Conservation (phyloP, 2,329 filamentous ascomycete species). For the Penicillium sp. region DNA sequence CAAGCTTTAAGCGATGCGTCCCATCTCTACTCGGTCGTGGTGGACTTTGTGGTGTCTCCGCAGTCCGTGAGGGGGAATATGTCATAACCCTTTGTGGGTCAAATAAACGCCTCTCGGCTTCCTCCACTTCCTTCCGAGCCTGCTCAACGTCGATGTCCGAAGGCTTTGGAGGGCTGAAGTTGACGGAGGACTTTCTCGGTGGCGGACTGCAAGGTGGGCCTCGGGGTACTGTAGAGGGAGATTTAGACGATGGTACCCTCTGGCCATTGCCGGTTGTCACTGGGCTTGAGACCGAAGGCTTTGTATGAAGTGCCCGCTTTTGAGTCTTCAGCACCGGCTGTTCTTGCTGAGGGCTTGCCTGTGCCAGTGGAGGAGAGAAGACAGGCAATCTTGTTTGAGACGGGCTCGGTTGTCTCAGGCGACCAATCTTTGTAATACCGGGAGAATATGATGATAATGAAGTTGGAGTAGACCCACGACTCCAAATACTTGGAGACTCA, state of each 20-base stretch:
- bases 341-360: slow-evolving; percentile 22
- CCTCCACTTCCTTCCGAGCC: slow-evolving; percentile 35
- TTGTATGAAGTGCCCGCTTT: slow-evolving; percentile 13
- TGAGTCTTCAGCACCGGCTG: slow-evolving; percentile 10
- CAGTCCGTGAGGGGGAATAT: slow-evolving; percentile 25
- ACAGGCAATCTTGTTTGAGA: slow-evolving; percentile 38
- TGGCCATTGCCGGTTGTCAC: slow-evolving; percentile 3
- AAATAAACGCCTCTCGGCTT: slow-evolving; percentile 21
- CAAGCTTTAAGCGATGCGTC: slow-evolving; percentile 58
- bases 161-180: slow-evolving; percentile 42
- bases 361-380: slow-evolving; percentile 23
- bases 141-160: slow-evolving; percentile 21
- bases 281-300: slow-evolving; percentile 7
- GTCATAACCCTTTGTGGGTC: slow-evolving; percentile 16
- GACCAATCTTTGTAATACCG: slow-evolving; percentile 39
- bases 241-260: background rate
- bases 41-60: slow-evolving; percentile 47
- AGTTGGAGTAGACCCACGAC: slow-evolving; percentile 49
- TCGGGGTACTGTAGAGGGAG: background rate
- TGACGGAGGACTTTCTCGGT: slow-evolving; percentile 60
- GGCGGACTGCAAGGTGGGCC: slow-evolving; percentile 58
- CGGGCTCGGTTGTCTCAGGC: slow-evolving; percentile 37
- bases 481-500: slow-evolving; percentile 47
- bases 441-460: slow-evolving; percentile 51
- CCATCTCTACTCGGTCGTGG: slow-evolving; percentile 66